These are phyloP conservation scores for Salix caprea DNA, from an alignment of 345 rosid species.

Conservation along the genomic window DNA sequence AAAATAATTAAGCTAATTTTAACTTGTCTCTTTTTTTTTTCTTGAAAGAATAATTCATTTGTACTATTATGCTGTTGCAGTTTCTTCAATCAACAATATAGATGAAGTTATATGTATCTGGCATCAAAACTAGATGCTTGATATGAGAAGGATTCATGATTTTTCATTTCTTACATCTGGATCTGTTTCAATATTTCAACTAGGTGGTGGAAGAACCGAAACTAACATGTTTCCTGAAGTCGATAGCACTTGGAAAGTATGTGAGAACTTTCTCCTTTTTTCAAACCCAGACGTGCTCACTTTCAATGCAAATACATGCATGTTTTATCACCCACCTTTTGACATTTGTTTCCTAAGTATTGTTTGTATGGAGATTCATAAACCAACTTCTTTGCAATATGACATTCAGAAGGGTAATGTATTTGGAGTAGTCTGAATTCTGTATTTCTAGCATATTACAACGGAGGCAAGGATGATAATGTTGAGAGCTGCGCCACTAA, in stretches of 20 bases:
- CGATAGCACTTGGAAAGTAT: conserved; percentile 93
- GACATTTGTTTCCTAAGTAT: background rate
- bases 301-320: background rate
- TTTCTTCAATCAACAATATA: background rate
- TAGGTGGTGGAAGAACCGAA: conserved; percentile 61
- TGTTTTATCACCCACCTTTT: background rate
- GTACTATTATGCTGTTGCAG: background rate
- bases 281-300: background rate
- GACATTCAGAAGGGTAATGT: background rate
- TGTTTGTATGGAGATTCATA: background rate
- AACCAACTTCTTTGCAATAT: background rate
- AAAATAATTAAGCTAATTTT: conserved; percentile 4
- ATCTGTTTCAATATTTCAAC: conserved; percentile 14
- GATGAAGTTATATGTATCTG: background rate
- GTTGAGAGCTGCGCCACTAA: background rate
- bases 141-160: background rate
- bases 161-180: conserved; percentile 5
- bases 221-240: conserved; percentile 89
- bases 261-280: conserved; percentile 28
- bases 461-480: background rate
- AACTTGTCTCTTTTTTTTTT: background rate
- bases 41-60: background rate
- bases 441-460: background rate
- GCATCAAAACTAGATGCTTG: background rate
- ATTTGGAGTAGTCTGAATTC: background rate